Evolutionary conservation across 495 filamentous ascomycete genomes (phyloP).

Genomic region (Neurospora sp.): DNA sequence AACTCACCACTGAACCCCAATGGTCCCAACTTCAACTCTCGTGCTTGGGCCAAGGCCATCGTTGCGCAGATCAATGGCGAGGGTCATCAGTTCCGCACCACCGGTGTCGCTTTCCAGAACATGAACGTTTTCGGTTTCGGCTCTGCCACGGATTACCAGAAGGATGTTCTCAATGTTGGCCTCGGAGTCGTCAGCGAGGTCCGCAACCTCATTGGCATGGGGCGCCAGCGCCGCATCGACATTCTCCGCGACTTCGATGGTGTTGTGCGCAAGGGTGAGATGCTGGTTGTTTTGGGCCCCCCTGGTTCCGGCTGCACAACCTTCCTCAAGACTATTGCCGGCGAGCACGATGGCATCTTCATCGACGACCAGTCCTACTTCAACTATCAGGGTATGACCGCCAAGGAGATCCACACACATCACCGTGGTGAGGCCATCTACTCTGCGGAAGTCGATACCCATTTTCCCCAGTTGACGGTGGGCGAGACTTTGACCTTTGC

Average conservation of each 20-base stretch:
- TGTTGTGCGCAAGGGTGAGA: slow-evolving; percentile 64
- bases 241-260: slow-evolving; percentile 74
- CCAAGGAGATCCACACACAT: slow-evolving; percentile 52
- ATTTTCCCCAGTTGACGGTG: slow-evolving; percentile 74
- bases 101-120: slow-evolving; percentile 48
- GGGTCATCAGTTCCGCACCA: slow-evolving; percentile 36
- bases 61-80: slow-evolving; percentile 34
- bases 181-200: slow-evolving; percentile 39
- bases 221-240: slow-evolving; percentile 55
- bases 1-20: slow-evolving; percentile 42
- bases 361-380: slow-evolving; percentile 54
- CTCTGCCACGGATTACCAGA: slow-evolving; percentile 70
- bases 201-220: slow-evolving; percentile 36
- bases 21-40: slow-evolving; percentile 41
- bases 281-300: slow-evolving; percentile 69
- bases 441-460: slow-evolving; percentile 68
- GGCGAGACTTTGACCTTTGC: slow-evolving; percentile 73
- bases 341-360: slow-evolving; percentile 64
- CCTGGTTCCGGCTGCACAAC: slow-evolving; percentile 74
- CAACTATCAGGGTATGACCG: slow-evolving; percentile 61
- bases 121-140: slow-evolving; percentile 72
- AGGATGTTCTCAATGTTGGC: slow-evolving; percentile 57
- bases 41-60: slow-evolving; percentile 46
- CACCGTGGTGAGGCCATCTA: slow-evolving; percentile 77
- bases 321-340: slow-evolving; percentile 68